Percentiles rank a stretch among this genome's conserved stretches.
Conservation (phyloP, 2,329 filamentous ascomycete species). For the Penicillium brasilianum region DNA sequence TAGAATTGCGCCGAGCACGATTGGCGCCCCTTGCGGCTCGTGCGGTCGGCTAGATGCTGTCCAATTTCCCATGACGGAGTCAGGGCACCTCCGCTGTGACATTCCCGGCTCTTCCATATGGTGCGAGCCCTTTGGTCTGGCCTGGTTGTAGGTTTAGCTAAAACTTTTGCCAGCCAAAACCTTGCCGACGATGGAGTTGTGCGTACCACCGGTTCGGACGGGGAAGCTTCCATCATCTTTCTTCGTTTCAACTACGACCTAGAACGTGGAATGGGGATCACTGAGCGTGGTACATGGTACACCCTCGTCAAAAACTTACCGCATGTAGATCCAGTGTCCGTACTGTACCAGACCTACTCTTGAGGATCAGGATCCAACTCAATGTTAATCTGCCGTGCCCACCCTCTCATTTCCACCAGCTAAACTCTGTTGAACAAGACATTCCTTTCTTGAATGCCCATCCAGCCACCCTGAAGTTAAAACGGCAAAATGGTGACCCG, state of each 20-base stretch:
- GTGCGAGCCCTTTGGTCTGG: neutral
- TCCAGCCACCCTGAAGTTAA: slow-evolving; percentile 6
- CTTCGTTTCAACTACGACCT: neutral
- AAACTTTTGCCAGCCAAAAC: slow-evolving; percentile 2
- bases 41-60: slow-evolving; percentile 2
- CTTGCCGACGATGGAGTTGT: neutral
- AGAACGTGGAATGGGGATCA: neutral
- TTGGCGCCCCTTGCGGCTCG: slow-evolving; percentile 20
- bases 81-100: neutral
- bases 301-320: neutral
- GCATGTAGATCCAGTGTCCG: no score
- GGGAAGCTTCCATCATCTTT: slow-evolving; percentile 3
- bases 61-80: neutral
- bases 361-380: neutral
- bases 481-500: slow-evolving; percentile 3
- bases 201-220: slow-evolving; percentile 1
- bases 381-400: neutral
- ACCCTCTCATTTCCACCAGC: slow-evolving; percentile 20
- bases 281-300: neutral
- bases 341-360: neutral
- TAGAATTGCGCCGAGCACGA: slow-evolving; percentile 17
- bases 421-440: slow-evolving; percentile 21
- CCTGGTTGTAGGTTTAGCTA: neutral
- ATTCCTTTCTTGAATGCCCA: slow-evolving; percentile 6
- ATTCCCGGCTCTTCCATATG: neutral